Evolutionary conservation across 148 eudicot genomes (phyloP), one percentile per base, ranked within the genome.

Genomic region (Chenopodium suecicum): DNA sequence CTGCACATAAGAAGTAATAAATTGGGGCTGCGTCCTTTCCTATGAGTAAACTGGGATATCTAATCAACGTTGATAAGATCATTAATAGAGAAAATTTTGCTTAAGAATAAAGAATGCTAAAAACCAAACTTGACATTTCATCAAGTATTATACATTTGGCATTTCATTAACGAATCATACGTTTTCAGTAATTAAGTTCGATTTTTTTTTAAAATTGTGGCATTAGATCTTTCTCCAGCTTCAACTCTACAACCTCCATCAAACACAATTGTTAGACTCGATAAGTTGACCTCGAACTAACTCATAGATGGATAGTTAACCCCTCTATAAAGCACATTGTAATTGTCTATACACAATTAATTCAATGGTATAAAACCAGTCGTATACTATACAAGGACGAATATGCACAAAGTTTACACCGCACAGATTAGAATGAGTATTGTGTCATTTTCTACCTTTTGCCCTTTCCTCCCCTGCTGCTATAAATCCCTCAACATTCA

Each of bases 1-100:
- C 98, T 94, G 86, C 78, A 77, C 70, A 83, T 78, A n/a, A 79
- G 47, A 78, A 56, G 70, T 72, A 20, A 29, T 44, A 4, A 19
- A 54, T 44, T 29, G 16, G 66, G 32, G 17, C 34, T 46, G 62
- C 41, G 46, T n/a, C 16, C 60, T 34, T 46, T 63, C 66, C 58
- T 22, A 44, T 25, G 25, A 34, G 37, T 37, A 76, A 58, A 76
- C 70, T 34, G 9, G 14, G 11, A 62, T 75, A 48, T 48, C 52
- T 50, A 14, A 17, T 4, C n/a, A 37, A 13, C 32, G 14, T 22
- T 74, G 32, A 31, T 48, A 74, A 74, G 75, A 71, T 73, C 8
- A 56, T 56, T 16, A 56, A 56, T 4, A 56, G 1, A 3, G 22
- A 56, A 17, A 56, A 0, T 56, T 56, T 17, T 17, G 62, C 62